Evolutionary conservation across 768 basidiomycete species (phyloP), one percentile per base, ranked within the genome.

Genomic region (Kondoa malvinella): DNA sequence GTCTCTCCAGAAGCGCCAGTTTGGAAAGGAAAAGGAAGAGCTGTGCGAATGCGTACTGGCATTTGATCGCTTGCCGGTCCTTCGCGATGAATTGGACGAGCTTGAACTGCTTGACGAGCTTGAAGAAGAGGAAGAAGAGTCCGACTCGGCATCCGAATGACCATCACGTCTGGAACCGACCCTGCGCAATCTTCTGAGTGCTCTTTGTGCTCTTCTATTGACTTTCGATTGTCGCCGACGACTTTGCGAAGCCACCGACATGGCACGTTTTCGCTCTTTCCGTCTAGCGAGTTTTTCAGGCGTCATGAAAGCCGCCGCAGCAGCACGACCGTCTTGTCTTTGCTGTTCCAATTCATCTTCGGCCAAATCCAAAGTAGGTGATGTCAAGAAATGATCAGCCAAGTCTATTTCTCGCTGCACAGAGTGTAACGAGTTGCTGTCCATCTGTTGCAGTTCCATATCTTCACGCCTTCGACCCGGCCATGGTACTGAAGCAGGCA

Each of bases 71-170:
- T 50, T 57, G 16, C 71, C 71, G 73, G 75, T 79, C 71, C 72
- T 72, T 1, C 79, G 76, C 1, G 81, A 80, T 12, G 65, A 66
- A 17, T 67, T 69, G 29, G 65, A 66, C 2, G 71, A 68, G n/a
- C 68, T 62, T n/a, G 66, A 65, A 1, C 72, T 71, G 57, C 50
- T 61, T 14, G 73, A 73, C 73, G 76, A 79, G 72, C 73, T 72
- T 1, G 79, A 77, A 2, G 81, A 80, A 32, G 71, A 72, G 1
- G 80, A 79, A 1, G 81, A 80, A n/a, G 81, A 81, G 0, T 82
- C 79, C 1, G 78, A 74, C 0, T 80, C 78, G 0, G 78, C 58
- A 4, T 4, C 4, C 4, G 25, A 31, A 4, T 31, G 58, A 25
- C n/a, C 14, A 26, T 14, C 58, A 25, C 58, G n/a, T 60, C 58